Evolutionary conservation across 768 basidiomycete genomes (phyloP), one percentile per base, ranked within the genome.

Genomic region (Rhodotorula kratochvilovae): DNA sequence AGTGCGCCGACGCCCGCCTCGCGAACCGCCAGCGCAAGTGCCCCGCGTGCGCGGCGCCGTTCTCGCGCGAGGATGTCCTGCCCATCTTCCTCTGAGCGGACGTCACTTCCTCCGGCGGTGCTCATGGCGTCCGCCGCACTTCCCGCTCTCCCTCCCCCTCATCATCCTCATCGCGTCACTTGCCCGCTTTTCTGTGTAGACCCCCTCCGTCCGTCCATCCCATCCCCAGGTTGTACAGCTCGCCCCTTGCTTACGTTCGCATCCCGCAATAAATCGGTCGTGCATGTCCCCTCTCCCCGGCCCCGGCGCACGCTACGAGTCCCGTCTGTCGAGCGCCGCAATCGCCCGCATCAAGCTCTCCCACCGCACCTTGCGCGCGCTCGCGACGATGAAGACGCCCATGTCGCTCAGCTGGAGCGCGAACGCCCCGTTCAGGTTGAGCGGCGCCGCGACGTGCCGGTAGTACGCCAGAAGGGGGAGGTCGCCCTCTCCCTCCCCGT

Each of bases 11-110:
- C 72, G 84, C 87, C n/a, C 88, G 95, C 53, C 85, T 97, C 75
- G 81, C 88, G 36, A 92, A 90, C 25, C 87, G 94, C 68, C 93
- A 96, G 79, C 88, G 94, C 36, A 94, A 94, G 80, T 98, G 94
- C 81, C 93, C 93, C 33, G 88, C 89, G 12, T 98, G 94, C 79
- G 88, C 89, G 72, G 77, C 89, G 43, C 80, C 85, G 2, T 98
- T 98, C 81, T 88, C 89, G 10, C 86, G 88, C 76, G 88, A 87
- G 60, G 93, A 98, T 72, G 90, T 92, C n/a, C 84, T 86, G 76
- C 82, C 83, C 19, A 78, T 89, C 43, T 87, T 83, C 76, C 87
- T 88, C 80, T 54, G 48, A 50, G 25, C 19, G 19, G 19, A 13
- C 39, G 39, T 39, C 13, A 7, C 39, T 46, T 15, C 17, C 5